A percentile compares a stretch with the other conserved stretches of the same genome.
Conservation (phyloP, 2,329 filamentous ascomycete species). For the Phialophora tarda region DNA sequence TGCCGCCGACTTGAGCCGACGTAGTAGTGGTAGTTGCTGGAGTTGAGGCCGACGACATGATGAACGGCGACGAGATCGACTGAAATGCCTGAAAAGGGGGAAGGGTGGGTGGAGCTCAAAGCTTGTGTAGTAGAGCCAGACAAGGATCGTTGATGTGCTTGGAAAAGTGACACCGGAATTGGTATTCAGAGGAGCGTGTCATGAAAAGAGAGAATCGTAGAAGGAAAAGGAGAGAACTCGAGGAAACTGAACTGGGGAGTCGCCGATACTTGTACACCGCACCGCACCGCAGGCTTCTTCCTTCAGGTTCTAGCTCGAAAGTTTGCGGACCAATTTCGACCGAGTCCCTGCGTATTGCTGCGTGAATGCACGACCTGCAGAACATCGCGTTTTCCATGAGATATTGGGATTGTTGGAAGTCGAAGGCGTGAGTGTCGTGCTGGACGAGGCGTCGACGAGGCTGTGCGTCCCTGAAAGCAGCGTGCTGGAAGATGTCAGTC, state of each 20-base stretch:
- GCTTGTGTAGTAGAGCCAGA: background rate
- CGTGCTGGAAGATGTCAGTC: conserved; percentile 29
- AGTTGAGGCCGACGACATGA: conserved; percentile 1
- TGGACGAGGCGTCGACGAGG: conserved; percentile 11
- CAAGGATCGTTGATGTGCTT: background rate
- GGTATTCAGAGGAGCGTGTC: background rate
- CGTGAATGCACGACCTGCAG: background rate
- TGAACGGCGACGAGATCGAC: background rate
- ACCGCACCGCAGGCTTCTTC: conserved; percentile 2
- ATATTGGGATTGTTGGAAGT: background rate
- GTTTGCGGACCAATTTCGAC: conserved; percentile 21
- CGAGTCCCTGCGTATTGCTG: conserved; percentile 5
- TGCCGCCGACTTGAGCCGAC: background rate
- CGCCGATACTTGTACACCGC: conserved; percentile 11
- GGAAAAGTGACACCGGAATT: background rate
- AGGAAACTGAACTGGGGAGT: background rate
- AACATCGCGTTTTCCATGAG: background rate
- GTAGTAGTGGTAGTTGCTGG: background rate
- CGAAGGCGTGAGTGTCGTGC: background rate
- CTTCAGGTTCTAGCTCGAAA: conserved; percentile 9
- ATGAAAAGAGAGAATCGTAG: background rate
- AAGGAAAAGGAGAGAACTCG: background rate
- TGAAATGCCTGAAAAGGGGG: background rate
- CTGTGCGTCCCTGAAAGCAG: conserved; percentile 19
- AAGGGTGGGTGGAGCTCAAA: background rate